Evolutionary conservation across 1,284 basidiomycete species (phyloP).

Genomic region (Cutaneotrichosporon cutaneum): DNA sequence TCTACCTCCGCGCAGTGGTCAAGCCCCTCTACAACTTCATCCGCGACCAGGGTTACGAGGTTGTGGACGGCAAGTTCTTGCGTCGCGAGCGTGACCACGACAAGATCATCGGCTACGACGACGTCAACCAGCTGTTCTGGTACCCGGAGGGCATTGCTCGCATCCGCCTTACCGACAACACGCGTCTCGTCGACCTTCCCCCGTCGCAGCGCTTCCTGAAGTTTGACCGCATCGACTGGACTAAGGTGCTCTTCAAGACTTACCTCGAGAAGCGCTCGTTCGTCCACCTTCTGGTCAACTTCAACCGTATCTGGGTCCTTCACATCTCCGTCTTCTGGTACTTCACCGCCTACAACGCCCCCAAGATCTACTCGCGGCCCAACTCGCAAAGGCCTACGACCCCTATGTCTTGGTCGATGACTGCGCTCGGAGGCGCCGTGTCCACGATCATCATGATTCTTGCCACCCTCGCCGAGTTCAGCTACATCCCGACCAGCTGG

Average conservation of each 20-base stretch:
- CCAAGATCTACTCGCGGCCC: conserved; percentile 71
- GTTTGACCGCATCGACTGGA: conserved; percentile 93
- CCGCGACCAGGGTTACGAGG: conserved; percentile 96
- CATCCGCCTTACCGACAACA: conserved; percentile 86
- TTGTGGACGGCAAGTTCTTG: conserved; percentile 93
- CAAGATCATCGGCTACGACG: conserved; percentile 96
- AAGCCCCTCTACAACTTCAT: conserved; percentile 98
- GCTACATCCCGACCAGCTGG: conserved; percentile 95
- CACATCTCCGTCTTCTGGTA: conserved; percentile 90
- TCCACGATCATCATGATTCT: conserved; percentile 88
- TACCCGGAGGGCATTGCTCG: conserved; percentile 97
- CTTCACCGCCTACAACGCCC: conserved; percentile 92
- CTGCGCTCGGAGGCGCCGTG: conserved; percentile 85
- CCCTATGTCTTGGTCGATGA: conserved; percentile 75
- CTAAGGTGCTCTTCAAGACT: conserved; percentile 92
- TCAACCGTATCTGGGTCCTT: conserved; percentile 96
- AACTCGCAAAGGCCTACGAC: conserved; percentile 42
- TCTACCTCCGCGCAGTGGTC: conserved; percentile 86
- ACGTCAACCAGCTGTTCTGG: conserved; percentile 99
- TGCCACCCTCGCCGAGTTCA: conserved; percentile 88
- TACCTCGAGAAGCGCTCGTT: conserved; percentile 94
- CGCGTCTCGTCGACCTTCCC: conserved; percentile 81
- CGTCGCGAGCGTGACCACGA: conserved; percentile 90
- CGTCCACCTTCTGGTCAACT: conserved; percentile 91
- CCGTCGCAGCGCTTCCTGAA: conserved; percentile 90